Percentiles rank a stretch among this genome's conserved stretches.
These are phyloP conservation scores for Exophiala xenobiotica DNA, from an alignment of 2,329 filamentous ascomycete genomes.

Conservation along the genomic window DNA sequence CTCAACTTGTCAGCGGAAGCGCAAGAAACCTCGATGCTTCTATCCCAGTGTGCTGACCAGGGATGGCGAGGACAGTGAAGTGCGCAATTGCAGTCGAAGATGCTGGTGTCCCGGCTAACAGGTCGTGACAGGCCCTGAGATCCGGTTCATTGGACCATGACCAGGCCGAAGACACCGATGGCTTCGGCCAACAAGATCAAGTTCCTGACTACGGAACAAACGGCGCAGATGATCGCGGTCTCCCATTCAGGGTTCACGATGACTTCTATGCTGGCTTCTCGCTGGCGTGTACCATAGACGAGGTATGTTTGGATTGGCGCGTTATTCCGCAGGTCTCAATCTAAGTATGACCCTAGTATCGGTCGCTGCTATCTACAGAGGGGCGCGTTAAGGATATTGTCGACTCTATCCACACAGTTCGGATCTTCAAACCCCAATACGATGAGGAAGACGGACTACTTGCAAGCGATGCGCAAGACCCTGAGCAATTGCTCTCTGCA, in stretches of 20 bases:
- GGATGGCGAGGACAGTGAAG: constrained; percentile 14
- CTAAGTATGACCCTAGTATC: constrained; percentile 14
- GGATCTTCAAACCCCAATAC: constrained; percentile 13
- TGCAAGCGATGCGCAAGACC: not conserved
- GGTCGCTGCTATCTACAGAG: constrained; percentile 7
- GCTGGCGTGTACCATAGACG: constrained; percentile 19
- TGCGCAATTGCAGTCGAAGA: constrained; percentile 1
- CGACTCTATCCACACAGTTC: constrained; percentile 8
- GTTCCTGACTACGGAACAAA: not conserved
- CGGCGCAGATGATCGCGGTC: constrained; percentile 1
- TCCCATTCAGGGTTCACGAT: constrained; percentile 5
- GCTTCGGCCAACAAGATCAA: constrained; percentile 4
- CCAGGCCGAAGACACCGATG: constrained; percentile 2
- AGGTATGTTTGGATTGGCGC: constrained; percentile 6
- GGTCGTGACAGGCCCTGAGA: not conserved
- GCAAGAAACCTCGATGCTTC: constrained; percentile 22
- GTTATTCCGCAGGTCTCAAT: not conserved
- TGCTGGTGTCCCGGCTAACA: not conserved
- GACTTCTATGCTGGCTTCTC: constrained; percentile 20
- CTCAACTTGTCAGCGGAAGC: constrained; percentile 24
- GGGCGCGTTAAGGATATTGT: constrained; percentile 10
- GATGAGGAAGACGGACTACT: not conserved
- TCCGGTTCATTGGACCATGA: not conserved
- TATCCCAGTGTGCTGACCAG: constrained; percentile 13
- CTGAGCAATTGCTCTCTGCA: not conserved